Conservation (phyloP, 2,329 filamentous ascomycete genomes). For the Xenosphaeropsis pyriputrescens region DNA sequence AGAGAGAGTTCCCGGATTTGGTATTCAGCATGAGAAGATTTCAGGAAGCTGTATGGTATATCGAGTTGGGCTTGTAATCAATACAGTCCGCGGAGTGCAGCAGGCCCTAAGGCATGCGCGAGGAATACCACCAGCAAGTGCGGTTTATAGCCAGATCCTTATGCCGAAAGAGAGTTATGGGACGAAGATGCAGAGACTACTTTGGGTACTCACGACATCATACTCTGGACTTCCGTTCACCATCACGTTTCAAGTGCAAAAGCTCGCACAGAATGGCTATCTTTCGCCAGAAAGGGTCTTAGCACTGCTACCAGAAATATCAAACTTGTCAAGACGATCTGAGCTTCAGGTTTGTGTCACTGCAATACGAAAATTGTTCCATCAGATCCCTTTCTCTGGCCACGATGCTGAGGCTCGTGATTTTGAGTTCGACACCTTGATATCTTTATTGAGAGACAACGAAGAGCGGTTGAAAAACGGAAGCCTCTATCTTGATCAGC, state of each 20-base stretch:
- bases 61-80: conserved; percentile 18
- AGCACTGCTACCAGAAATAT: conserved; percentile 25
- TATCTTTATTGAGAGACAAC: conserved; percentile 22
- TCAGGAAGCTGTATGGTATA: conserved; percentile 35
- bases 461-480: conserved; percentile 22
- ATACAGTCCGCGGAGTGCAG: conserved; percentile 13
- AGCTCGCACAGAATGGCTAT: conserved; percentile 46
- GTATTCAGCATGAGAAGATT: conserved; percentile 9
- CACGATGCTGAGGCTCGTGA: conserved; percentile 30
- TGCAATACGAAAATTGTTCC: conserved; percentile 36
- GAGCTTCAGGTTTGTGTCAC: conserved; percentile 29
- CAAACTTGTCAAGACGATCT: conserved; percentile 14
- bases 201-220: conserved; percentile 10
- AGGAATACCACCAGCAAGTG: conserved; percentile 17
- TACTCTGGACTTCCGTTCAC: conserved; percentile 29
- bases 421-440: conserved; percentile 24
- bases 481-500: conserved; percentile 4
- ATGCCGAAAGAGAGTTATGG: conserved; percentile 5
- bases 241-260: conserved; percentile 46
- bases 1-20: too few relatives aligned
- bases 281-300: conserved; percentile 38
- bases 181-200: conserved; percentile 7
- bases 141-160: conserved; percentile 6
- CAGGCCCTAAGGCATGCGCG: conserved; percentile 13
- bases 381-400: conserved; percentile 36